Evolutionary conservation across 73 alveolate genomes (phyloP), one percentile per base, ranked within the genome.

Genomic region (Symbiodinium natans): DNA sequence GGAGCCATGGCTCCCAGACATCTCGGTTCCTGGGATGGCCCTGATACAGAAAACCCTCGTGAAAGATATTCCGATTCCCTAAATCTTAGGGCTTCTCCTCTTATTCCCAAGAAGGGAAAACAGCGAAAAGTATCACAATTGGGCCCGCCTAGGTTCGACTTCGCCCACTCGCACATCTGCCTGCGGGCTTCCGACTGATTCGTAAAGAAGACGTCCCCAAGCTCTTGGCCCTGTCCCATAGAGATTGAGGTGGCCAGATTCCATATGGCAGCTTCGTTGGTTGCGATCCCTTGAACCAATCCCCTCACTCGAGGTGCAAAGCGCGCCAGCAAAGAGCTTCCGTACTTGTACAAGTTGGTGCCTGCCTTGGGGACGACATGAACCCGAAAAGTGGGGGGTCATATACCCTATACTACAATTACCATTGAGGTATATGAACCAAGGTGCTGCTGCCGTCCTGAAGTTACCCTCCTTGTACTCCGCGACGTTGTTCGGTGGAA

Each of bases 1-100:
- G 93, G 25, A 84, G 93, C 93, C 93, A 84, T 25, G 80, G 80
- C 48, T 84, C 93, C 93, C 93, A 84, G n/a, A 84, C 77, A 27
- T 84, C 80, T 6, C 46, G 85, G 23, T n/a, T n/a, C n/a, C n/a
- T n/a, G n/a, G 27, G 19, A 13, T 52, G 71, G 27, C 10, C 71
- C 19, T 13, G 10, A 52, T 52, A 13, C 10, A 19, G 27, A 52
- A 13, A 13, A 52, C 27, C 19, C 19, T 13, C 71, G 27, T 52
- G 19, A 10, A 52, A 52, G 19, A 52, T 10, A 52, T n/a, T n/a
- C n/a, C n/a, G n/a, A n/a, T n/a, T n/a, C n/a, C n/a, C n/a, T n/a
- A 19, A 52, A 52, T 19, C 10, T 52, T 13, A 52, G 10, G 71
- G 71, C 71, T 52, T 52, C 71, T 13, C 71, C 19, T 13, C 19